Evolutionary conservation across 2,329 filamentous ascomycete genomes (phyloP), one percentile per base, ranked within the genome.

Genomic region (Thielaviopsis punctulata): DNA sequence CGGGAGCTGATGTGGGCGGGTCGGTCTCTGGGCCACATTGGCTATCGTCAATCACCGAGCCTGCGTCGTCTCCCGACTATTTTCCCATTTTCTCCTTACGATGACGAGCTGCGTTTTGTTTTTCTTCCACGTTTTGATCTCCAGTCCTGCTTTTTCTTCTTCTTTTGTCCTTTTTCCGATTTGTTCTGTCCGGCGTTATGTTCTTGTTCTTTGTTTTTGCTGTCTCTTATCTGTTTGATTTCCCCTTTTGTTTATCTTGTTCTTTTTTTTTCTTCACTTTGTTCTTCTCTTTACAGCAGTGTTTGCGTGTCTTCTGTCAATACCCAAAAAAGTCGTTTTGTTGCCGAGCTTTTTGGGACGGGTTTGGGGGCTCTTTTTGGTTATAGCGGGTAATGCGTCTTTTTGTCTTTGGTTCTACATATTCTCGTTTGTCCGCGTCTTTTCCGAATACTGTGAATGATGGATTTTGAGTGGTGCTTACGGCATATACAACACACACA

Each of bases 41-140:
- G 10, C 30, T 33, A 12, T 33, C 10, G 30, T 33, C 30, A 33
- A 33, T 33, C 30, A 13, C 15, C 4, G 30, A 4, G 10, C 9
- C 30, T 33, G 30, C 15, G 9, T 33, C 30, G 10, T 9, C 3
- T 12, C 9, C 10, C 9, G n/a, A n/a, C n/a, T 12, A 4, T 12
- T 5, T 33, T 13, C 30, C 9, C 15, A 13, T 33, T 33, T 13
- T 33, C 30, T 51, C 25, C n/a, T 13, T 44, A 30, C 23, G 25
- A 27, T 49, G 18, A 22, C 33, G 48, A 43, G 48, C 18, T 18
- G 9, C 10, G 19, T 9, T 50, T 50, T 24, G 24, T 18, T 41
- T 51, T 51, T 25, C 24, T 51, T 41, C 22, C n/a, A n/a, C n/a
- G 43, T 24, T 44, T 51, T 36, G 45, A n/a, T n/a, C 25, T 27